Conservation (phyloP, 140 eudicot species). For the Ambrosia hybrid region DNA sequence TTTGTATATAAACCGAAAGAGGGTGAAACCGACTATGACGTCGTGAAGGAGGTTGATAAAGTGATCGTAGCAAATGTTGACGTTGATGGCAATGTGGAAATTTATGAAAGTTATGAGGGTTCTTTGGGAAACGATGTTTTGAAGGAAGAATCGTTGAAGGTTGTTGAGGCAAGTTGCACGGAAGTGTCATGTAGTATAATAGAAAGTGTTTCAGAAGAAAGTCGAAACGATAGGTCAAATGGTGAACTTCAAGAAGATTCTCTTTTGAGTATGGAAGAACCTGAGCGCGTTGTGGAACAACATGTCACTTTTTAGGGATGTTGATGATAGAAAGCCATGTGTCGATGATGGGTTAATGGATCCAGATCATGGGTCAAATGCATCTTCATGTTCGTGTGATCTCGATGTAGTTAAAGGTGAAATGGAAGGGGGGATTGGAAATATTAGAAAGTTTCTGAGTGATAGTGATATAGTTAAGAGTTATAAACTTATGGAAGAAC, state of each 20-base stretch:
- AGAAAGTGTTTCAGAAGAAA: constrained; percentile 23
- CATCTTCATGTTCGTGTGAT: constrained; percentile 23
- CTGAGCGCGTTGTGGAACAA: constrained; percentile 53
- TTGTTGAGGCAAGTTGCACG: constrained; percentile 28
- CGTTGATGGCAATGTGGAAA: constrained; percentile 30
- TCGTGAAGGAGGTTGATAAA: constrained; percentile 27
- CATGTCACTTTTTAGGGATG: constrained; percentile 53
- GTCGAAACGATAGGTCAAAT: constrained; percentile 25
- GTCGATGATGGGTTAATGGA: constrained; percentile 19
- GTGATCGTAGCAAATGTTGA: constrained; percentile 22
- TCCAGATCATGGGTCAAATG: constrained; percentile 19
- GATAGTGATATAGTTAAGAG: constrained; percentile 34
- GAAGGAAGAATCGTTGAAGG: constrained; percentile 15
- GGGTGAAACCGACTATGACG: constrained; percentile 13
- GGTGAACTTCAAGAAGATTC: constrained; percentile 33
- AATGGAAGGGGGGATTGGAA: constrained; percentile 21
- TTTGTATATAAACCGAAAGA: constrained; percentile 22
- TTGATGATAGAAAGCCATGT: too few relatives aligned
- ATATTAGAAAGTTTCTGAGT: constrained; percentile 35
- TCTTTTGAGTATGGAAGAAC: too few relatives aligned
- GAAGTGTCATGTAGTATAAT: constrained; percentile 22
- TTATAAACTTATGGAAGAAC: constrained; percentile 36
- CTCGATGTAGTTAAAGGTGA: constrained; percentile 25
- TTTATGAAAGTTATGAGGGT: constrained; percentile 25
- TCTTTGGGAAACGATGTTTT: constrained; percentile 26